phyloP scores from a whole-genome alignment of 352 stramenopile species.

The Phytopythium kandeliae region DNA sequence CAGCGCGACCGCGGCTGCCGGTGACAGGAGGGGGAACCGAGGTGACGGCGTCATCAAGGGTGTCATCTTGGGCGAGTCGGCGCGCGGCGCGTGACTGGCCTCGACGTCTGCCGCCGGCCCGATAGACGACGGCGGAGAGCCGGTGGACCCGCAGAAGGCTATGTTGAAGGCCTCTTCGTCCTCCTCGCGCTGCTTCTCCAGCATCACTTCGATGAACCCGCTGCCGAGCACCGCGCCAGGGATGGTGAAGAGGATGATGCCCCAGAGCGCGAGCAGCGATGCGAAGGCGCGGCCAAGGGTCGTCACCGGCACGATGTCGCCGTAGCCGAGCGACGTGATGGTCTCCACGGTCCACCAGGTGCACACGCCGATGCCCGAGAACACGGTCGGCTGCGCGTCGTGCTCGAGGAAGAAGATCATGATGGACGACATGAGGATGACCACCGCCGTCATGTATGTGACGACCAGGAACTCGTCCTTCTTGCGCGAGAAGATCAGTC shows the following conservation, averaged over 20 bases:
- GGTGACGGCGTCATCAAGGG: slow-evolving; percentile 1
- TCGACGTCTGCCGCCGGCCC: slow-evolving; percentile 17
- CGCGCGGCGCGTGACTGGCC: slow-evolving; percentile 4
- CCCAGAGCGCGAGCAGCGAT: slow-evolving; percentile 42
- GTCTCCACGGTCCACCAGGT: slow-evolving; percentile 62
- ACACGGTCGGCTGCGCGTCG: slow-evolving; percentile 33
- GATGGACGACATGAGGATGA: slow-evolving; percentile 52
- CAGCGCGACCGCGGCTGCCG: slow-evolving; percentile 15
- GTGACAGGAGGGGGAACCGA: slow-evolving; percentile 8
- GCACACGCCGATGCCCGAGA: slow-evolving; percentile 40
- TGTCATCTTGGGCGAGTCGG: slow-evolving; percentile 1
- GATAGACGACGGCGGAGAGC: slow-evolving; percentile 15
- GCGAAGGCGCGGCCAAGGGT: slow-evolving; percentile 29
- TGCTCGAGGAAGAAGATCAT: slow-evolving; percentile 66
- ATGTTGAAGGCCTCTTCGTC: slow-evolving; percentile 34
- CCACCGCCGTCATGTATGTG: slow-evolving; percentile 43
- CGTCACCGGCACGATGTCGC: slow-evolving; percentile 50
- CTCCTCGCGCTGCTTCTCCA: slow-evolving; percentile 49
- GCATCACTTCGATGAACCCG: slow-evolving; percentile 66
- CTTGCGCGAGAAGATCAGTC: slow-evolving; percentile 45
- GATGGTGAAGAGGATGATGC: slow-evolving; percentile 60
- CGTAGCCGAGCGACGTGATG: slow-evolving; percentile 65
- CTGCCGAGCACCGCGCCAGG: slow-evolving; percentile 50
- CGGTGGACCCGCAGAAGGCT: slow-evolving; percentile 11
- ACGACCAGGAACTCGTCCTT: slow-evolving; percentile 62